Conservation (phyloP, 345 rosid species). For the Eucalyptus coolabah region DNA sequence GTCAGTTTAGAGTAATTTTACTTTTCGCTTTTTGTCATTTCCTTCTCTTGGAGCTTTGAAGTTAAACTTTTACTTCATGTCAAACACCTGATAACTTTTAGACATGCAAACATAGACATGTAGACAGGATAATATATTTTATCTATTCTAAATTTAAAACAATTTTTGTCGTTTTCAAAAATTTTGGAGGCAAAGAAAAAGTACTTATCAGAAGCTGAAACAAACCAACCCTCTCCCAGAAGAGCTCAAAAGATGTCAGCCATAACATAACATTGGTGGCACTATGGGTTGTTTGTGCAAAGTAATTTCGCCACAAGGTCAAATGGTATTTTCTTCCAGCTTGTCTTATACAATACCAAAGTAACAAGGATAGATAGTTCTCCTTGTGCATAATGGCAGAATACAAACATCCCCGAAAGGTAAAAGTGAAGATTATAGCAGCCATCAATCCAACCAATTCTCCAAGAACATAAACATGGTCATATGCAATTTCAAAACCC, state of each 20-base stretch:
- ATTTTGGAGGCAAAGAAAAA: background rate
- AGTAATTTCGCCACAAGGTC: background rate
- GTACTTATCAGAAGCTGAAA: background rate
- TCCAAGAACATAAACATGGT: background rate
- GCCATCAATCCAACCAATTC: background rate
- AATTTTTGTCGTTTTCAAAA: background rate
- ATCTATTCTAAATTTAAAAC: background rate
- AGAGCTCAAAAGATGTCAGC: background rate
- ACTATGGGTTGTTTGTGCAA: background rate
- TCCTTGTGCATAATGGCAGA: background rate
- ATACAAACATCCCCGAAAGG: background rate
- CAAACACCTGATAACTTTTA: background rate
- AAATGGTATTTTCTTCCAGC: background rate
- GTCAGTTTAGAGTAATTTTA: background rate
- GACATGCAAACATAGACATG: background rate
- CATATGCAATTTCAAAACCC: background rate
- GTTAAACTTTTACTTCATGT: background rate
- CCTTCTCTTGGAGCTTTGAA: background rate
- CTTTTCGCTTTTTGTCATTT: background rate
- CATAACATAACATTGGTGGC: background rate
- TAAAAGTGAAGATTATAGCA: background rate
- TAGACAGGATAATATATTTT: background rate
- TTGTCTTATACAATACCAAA: background rate
- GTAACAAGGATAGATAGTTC: background rate
- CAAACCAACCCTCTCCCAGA: background rate